These are phyloP conservation scores for Mycosphaerelloides madeirae DNA, from an alignment of 2,329 filamentous ascomycete species.

Conservation along the genomic window DNA sequence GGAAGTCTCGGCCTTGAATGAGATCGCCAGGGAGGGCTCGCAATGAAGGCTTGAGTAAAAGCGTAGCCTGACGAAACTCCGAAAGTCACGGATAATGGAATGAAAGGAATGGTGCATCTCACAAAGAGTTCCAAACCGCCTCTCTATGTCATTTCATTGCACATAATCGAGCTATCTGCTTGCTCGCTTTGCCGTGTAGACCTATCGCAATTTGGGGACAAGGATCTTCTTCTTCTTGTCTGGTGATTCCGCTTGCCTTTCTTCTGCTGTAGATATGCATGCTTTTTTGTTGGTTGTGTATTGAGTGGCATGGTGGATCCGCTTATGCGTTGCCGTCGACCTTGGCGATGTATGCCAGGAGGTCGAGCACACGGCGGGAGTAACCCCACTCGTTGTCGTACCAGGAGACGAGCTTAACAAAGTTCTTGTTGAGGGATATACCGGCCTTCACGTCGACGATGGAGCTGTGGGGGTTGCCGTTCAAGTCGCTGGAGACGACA, in stretches of 20 bases:
- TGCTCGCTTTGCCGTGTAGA: too few species aligned
- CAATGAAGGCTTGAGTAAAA: too few species aligned
- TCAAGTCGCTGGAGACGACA: constrained; percentile 88
- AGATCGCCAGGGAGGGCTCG: too few species aligned
- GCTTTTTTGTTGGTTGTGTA: not conserved
- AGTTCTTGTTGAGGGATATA: constrained; percentile 97
- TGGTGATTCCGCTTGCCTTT: constrained; percentile 3
- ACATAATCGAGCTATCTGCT: too few species aligned
- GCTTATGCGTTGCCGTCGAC: constrained; percentile 33
- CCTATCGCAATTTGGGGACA: too few species aligned
- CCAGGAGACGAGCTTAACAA: constrained; percentile 97
- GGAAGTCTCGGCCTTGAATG: too few species aligned
- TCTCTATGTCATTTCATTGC: too few species aligned
- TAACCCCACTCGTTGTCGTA: constrained; percentile 93
- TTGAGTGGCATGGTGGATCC: not conserved
- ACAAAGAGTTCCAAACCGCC: too few species aligned
- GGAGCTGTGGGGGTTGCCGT: constrained; percentile 87
- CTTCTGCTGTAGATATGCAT: not conserved
- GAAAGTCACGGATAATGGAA: too few species aligned
- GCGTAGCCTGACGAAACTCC: too few species aligned
- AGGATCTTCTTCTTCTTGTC: not conserved
- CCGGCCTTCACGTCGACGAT: constrained; percentile 99
- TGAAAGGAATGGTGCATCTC: too few species aligned
- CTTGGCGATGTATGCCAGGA: constrained; percentile 41
- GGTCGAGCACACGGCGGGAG: constrained; percentile 68